A percentile compares a stretch with the other conserved stretches of the same genome.
These are phyloP conservation scores for Thalassiosira mediterranea DNA, from an alignment of 352 stramenopile species.

Conservation along the genomic window DNA sequence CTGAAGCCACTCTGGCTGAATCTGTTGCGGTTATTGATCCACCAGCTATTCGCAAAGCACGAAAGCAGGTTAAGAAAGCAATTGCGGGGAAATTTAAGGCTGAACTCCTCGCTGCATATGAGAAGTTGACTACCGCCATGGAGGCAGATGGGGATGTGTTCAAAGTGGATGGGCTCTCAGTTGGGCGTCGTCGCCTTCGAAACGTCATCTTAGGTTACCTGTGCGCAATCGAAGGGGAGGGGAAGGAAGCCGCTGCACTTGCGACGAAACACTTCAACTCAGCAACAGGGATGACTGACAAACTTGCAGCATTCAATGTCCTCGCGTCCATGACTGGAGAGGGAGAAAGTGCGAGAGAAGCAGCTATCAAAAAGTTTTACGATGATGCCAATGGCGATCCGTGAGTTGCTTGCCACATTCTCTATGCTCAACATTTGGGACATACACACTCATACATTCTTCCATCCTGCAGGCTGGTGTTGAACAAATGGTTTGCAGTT, in stretches of 20 bases:
- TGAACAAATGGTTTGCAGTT: constrained; percentile 88
- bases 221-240: constrained; percentile 68
- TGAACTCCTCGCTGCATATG: constrained; percentile 59
- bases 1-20: constrained; percentile 68
- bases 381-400: constrained; percentile 82
- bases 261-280: constrained; percentile 80
- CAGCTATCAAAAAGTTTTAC: constrained; percentile 84
- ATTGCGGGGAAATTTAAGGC: constrained; percentile 67
- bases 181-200: constrained; percentile 82
- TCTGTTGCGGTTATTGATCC: constrained; percentile 69
- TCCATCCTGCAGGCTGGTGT: constrained; percentile 79
- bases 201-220: constrained; percentile 87
- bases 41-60: constrained; percentile 63
- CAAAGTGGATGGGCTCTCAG: constrained; percentile 75
- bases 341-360: constrained; percentile 57
- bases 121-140: constrained; percentile 60
- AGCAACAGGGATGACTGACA: constrained; percentile 88
- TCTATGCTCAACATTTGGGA: too few species aligned
- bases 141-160: constrained; percentile 62
- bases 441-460: too few species aligned
- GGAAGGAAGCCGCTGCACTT: constrained; percentile 67
- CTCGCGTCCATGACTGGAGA: constrained; percentile 82
- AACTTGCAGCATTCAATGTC: constrained; percentile 80
- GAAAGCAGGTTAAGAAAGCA: constrained; percentile 62
- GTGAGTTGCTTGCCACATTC: too few species aligned